Base-by-base conservation (phyloP, 164 flowering plant species). In the Chimonanthus salicifolius region DNA sequence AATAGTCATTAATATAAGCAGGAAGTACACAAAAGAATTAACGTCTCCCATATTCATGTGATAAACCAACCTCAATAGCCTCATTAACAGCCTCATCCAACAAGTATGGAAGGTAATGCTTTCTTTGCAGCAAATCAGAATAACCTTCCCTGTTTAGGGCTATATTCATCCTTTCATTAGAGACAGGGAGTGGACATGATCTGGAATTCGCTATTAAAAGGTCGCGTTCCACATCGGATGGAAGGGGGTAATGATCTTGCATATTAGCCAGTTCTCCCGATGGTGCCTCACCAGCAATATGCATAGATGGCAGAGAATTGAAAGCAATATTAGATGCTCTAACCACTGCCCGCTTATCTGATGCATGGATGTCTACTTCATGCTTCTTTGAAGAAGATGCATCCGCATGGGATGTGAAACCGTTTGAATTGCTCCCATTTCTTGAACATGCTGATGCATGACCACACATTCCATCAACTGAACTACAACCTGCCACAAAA, bases 51-150 rank as follows among this genome's bases (percentile, higher is more conserved):
- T 51, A 51, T 11, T 43, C 10, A 49, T 62, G 49, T 6, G 48
- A 47, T 11, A 73, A 62, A 83, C 88, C 76, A 43, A 95, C 99
- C 97, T 88, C 85, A 76, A 95, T 75, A 58, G 90, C 92, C 65
- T 82, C 79, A 67, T 77, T 77, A 74, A 85, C 90, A 80, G 83
- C 81, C 74, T 90, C 88, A 20, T 43, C 50, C 43, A 94, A 80
- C 97, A 89, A 93, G 74, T 89, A 85, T 20, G 92, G 83, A 73
- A 77, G 68, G 77, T 88, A 93, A 78, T 47, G 65, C 68, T 77
- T 87, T 47, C 77, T 80, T 71, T 74, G 83, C 47, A 9, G 8
- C 58, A 48, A 66, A 64, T 67, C 73, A 74, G 72, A 64, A 74
- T 45, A 70, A 67, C 58, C 62, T 58, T 81, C 85, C 45, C 68